Percentiles rank a stretch among this genome's conserved stretches.
Evolutionary conservation across 768 basidiomycete species (phyloP).

Genomic region (Gymnopilus dilepis): DNA sequence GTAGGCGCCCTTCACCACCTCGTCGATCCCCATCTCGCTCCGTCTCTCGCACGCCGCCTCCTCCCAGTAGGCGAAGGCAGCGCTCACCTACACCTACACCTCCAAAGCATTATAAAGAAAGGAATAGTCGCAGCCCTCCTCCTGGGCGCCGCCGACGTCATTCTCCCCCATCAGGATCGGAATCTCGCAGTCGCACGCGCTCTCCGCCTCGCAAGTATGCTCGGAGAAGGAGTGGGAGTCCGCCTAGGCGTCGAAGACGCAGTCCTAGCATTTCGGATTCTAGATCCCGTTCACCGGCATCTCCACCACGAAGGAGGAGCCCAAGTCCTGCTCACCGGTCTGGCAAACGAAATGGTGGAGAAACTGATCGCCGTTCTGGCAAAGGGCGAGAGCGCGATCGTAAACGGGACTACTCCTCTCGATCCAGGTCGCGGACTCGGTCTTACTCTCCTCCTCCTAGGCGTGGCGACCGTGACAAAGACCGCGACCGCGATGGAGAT

Average conservation of each 20-base stretch:
- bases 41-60: constrained; percentile 44
- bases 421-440: constrained; percentile 24
- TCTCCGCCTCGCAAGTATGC: constrained; percentile 46
- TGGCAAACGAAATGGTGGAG: constrained; percentile 20
- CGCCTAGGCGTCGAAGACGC: constrained; percentile 36
- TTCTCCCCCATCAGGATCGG: constrained; percentile 41
- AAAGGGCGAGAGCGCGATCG: constrained; percentile 39
- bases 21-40: constrained; percentile 57
- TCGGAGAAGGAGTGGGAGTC: constrained; percentile 51
- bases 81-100: constrained; percentile 37
- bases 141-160: constrained; percentile 46
- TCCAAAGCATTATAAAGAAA: constrained; percentile 42
- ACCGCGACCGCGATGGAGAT: constrained; percentile 18
- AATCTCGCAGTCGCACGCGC: constrained; percentile 44
- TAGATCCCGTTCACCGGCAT: constrained; percentile 37
- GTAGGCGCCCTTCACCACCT: constrained; percentile 34
- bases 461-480: neutral
- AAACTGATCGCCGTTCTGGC: constrained; percentile 27
- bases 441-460: constrained; percentile 4
- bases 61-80: constrained; percentile 25
- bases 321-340: constrained; percentile 28
- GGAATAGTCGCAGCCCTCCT: constrained; percentile 63
- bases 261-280: constrained; percentile 33
- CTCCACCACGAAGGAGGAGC: constrained; percentile 35
- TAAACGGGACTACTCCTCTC: constrained; percentile 27